Evolutionary conservation across 2,329 filamentous ascomycete genomes (phyloP).

Genomic region (Botryotinia globosa): DNA sequence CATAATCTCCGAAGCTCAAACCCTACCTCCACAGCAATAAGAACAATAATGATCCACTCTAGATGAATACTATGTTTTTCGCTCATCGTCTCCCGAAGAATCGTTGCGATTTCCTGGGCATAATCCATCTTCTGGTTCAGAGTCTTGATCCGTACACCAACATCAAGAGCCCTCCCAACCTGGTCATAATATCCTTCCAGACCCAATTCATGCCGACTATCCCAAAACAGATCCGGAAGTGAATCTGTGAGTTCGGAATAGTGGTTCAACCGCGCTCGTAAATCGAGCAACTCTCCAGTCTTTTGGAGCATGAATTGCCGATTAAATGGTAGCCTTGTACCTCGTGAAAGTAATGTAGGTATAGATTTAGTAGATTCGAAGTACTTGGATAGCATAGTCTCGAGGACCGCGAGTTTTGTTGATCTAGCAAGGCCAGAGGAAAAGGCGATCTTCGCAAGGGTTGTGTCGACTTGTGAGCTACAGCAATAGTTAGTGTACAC

Average conservation of each 20-base stretch:
- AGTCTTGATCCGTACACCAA: constrained; percentile 84
- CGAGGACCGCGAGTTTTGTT: constrained; percentile 90
- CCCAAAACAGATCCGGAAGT: constrained; percentile 96
- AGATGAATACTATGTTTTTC: constrained; percentile 85
- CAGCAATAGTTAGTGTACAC: constrained; percentile 16
- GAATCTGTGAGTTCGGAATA: constrained; percentile 96
- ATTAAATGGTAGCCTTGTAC: constrained; percentile 60
- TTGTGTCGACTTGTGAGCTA: constrained; percentile 49
- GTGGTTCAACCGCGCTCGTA: constrained; percentile 90
- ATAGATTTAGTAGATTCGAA: constrained; percentile 84
- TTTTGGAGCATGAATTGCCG: constrained; percentile 84
- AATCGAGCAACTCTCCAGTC: constrained; percentile 84
- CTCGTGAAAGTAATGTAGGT: constrained; percentile 70
- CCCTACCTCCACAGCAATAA: constrained; percentile 88
- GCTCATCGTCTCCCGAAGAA: constrained; percentile 81
- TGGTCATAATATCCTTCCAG: constrained; percentile 95
- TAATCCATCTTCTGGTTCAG: constrained; percentile 98
- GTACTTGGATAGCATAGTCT: constrained; percentile 77
- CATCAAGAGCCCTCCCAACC: constrained; percentile 84
- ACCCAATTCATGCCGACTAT: constrained; percentile 80
- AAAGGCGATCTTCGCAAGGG: constrained; percentile 92
- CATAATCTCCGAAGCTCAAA: constrained; percentile 70
- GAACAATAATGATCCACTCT: constrained; percentile 92
- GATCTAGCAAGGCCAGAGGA: constrained; percentile 89
- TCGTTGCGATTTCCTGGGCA: constrained; percentile 88